Evolutionary conservation across 129 eudicot species (phyloP), one percentile per base, ranked within the genome.

Genomic region (Helianthus tuberosus): DNA sequence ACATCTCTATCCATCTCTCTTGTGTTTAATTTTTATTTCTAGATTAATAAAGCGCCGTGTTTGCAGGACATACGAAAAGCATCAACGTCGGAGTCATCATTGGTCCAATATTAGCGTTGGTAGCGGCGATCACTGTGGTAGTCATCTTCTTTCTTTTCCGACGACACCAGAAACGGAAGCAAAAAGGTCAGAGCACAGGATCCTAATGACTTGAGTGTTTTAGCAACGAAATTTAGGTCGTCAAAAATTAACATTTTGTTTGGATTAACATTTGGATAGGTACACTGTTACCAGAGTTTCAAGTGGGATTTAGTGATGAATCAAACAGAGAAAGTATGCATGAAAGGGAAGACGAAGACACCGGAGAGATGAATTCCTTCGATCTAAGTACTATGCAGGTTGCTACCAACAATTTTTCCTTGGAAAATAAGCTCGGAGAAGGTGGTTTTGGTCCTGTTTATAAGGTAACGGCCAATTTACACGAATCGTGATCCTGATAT

Each of bases 361-460:
- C 82, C 0, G 82, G 57, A n/a, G 82, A 78, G 49, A 78, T 78
- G 76, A 70, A 36, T 38, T 71, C 8, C 25, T 78, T 62, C 27
- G 8, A 46, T 39, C 66, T 78, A 62, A 43, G 57, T 65, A 47
- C 60, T 9, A 48, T 79, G 29, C 50, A 5, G 53, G 66, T 64
- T 15, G 85, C 87, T 4, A 86, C 90, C 5, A 63, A 65, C 15
- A 72, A 76, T 32, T 86, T 86, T 32, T 79, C 87, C 0, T 10
- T 15, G 27, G 61, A 54, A 11, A 82, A 79, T 52, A 82, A 82
- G 65, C 80, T 86, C 5, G 90, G 90, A 5, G 68, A 82, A 71
- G 87, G 90, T 27, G 90, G 90, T 29, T 86, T 86, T 73, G 90
- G 90, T 38, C 79, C 76, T 0, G 88, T 86, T 65, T 85, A 85